Evolutionary conservation across 805 yeast genomes (phyloP), one percentile per base, ranked within the genome.

Genomic region (Candida awuae): DNA sequence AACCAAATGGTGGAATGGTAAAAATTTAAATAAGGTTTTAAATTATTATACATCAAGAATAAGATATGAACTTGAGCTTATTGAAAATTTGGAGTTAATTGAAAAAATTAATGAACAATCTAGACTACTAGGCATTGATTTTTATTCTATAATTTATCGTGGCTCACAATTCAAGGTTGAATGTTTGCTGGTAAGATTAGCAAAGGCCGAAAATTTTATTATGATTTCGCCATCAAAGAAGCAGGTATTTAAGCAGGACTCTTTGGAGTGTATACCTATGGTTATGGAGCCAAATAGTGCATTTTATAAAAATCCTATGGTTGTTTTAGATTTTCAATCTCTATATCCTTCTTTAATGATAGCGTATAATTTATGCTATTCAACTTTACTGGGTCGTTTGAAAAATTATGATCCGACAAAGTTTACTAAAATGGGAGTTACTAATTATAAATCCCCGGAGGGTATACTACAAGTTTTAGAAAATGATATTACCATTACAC

Each of bases 161-260:
- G 98, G 98, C 0, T 90, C 97, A 0, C 98, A 92, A 54, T 92
- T 70, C 55, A 88, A 85, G 54, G 96, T 92, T 2, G 98, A 92
- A 54, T 84, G 97, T 1, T 69, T 88, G 28, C 61, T 92, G 47
- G 60, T 75, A 3, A 62, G 98, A 38, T 59, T 92, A 15, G 73
- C 92, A 19, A 85, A 86, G 50, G 66, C 77, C 2, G 95, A 87
- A 53, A 82, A 82, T 53, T 75, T 70, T 37, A 56, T 90, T 30
- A 54, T 87, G 39, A 61, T 80, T 6, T 83, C 96, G 0, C 96
- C 98, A 0, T 76, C 84, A 21, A 80, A 82, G 50, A 63, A 70
- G 32, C 84, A 85, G 46, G 97, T 92, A 0, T 82, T 82, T 50
- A 71, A 77, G 28, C 95, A 88, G 67, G 80, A 78, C 46, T 81